Evolutionary conservation across 176 grass and related monocot species (phyloP), one percentile per base, ranked within the genome.

Genomic region (Raddia guianensis): DNA sequence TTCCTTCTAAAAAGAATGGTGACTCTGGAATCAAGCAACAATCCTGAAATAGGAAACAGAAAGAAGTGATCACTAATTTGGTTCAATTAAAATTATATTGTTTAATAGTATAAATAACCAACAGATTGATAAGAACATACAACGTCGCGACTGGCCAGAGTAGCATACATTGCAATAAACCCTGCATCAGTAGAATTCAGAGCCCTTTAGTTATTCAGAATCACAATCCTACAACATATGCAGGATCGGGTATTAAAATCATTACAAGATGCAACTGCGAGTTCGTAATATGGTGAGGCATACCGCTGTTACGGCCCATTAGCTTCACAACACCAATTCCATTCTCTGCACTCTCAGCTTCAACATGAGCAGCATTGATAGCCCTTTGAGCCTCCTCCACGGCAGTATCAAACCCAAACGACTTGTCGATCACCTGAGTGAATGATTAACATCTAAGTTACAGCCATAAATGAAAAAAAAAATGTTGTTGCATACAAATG

Each of bases 1-100:
- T 91, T n/a, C 92, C 92, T 84, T 98, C 96, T 7, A 98, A 49
- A 70, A 91, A 93, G 74, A 98, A 93, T 8, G 88, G 96, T 9
- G 96, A 98, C 72, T 98, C 96, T 6, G 92, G 96, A 71, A 98
- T 95, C 63, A 98, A 90, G 73, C 96, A 98, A 74, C 96, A 98
- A 20, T 95, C 96, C 96, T 98, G 75, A 85, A 59, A 54, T 49
- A 80, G 68, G 9, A 71, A 79, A 43, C 61, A 81, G 4, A 61
- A 61, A 35, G 63, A 77, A 74, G 51, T 53, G 65, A 33, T 76
- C 57, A 79, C 58, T 40, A 43, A 73, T 59, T 63, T 16, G n/a
- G 69, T 46, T 73, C n/a, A 53, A 40, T 64, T 73, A 52, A 3
- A 63, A 18, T 9, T 12, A 60, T 18, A 3, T 18, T 54, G 8